A percentile compares a stretch with the other conserved stretches of the same genome.
phyloP scores from a whole-genome alignment of 768 basidiomycete genomes.

The Mycena polygramma region DNA sequence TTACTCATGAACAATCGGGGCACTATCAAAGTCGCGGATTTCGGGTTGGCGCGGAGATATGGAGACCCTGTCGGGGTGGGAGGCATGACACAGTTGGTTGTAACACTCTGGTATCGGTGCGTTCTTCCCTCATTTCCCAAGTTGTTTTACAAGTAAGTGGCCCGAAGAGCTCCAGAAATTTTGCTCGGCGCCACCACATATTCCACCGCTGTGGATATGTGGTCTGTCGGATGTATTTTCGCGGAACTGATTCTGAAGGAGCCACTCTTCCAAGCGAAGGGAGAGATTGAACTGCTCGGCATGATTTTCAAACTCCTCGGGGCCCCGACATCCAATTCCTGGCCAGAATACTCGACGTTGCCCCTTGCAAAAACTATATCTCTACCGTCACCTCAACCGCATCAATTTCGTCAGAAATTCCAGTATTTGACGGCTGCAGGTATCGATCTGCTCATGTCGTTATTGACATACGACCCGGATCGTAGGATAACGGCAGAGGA shows the following conservation, averaged over 20 bases:
- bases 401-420: slow-evolving; percentile 88
- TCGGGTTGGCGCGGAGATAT: slow-evolving; percentile 94
- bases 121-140: slow-evolving; percentile 35
- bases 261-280: slow-evolving; percentile 97
- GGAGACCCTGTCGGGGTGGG: slow-evolving; percentile 97
- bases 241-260: slow-evolving; percentile 95
- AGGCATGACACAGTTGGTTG: slow-evolving; percentile 98
- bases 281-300: slow-evolving; percentile 90
- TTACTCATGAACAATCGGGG: slow-evolving; percentile 99
- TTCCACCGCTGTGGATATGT: slow-evolving; percentile 96
- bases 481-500: slow-evolving; percentile 90
- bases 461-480: slow-evolving; percentile 92
- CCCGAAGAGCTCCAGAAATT: slow-evolving; percentile 90
- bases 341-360: slow-evolving; percentile 87
- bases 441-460: slow-evolving; percentile 82
- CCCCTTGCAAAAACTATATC: slow-evolving; percentile 87
- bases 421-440: slow-evolving; percentile 87
- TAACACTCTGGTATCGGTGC: slow-evolving; percentile 98
- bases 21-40: slow-evolving; percentile 98
- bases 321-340: slow-evolving; percentile 86
- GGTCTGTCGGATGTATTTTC: slow-evolving; percentile 99
- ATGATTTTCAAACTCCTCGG: slow-evolving; percentile 98
- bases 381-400: slow-evolving; percentile 79
- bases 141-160: slow-evolving; percentile 35
- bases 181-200: slow-evolving; percentile 93